phyloP scores from a whole-genome alignment of 2,329 filamentous ascomycete species.

The Eurotiales sp. region DNA sequence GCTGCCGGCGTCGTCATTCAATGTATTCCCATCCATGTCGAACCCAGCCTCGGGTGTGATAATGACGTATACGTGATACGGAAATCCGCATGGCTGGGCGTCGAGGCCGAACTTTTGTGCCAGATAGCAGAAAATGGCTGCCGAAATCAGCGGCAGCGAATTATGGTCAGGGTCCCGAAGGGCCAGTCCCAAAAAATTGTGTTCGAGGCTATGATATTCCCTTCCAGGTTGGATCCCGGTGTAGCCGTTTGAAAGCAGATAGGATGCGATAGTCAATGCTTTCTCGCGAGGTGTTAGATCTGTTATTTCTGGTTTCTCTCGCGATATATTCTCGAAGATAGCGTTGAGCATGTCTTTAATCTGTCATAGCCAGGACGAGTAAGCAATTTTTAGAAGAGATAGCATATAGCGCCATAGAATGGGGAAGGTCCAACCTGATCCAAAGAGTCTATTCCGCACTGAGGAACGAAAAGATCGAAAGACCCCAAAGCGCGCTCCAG shows the following conservation, averaged over 20 bases:
- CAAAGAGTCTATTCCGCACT: constrained; percentile 68
- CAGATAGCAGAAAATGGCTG: constrained; percentile 78
- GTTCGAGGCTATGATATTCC: constrained; percentile 75
- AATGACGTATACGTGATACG: constrained; percentile 79
- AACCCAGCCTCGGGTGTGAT: constrained; percentile 60
- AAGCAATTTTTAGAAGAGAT: neutral
- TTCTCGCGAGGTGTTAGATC: constrained; percentile 61
- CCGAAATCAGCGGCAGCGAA: constrained; percentile 80
- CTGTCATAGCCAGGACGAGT: constrained; percentile 38
- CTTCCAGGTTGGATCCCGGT: constrained; percentile 64
- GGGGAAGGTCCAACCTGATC: constrained; percentile 54
- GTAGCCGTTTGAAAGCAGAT: constrained; percentile 65
- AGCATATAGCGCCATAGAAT: neutral
- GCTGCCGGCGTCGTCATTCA: constrained; percentile 17
- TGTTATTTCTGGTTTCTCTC: constrained; percentile 51
- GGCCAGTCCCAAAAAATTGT: constrained; percentile 83
- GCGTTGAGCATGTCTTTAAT: constrained; percentile 62
- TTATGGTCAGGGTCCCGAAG: constrained; percentile 69
- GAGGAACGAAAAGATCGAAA: constrained; percentile 85
- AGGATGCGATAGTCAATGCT: constrained; percentile 65
- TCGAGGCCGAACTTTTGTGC: constrained; percentile 70
- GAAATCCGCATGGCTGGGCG: constrained; percentile 75
- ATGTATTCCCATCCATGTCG: constrained; percentile 54
- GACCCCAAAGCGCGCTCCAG: constrained; percentile 74
- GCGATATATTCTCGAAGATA: constrained; percentile 56